Evolutionary conservation across 2,329 filamentous ascomycete species (phyloP), one percentile per base, ranked within the genome.

Genomic region (Elsinoe arachidis): DNA sequence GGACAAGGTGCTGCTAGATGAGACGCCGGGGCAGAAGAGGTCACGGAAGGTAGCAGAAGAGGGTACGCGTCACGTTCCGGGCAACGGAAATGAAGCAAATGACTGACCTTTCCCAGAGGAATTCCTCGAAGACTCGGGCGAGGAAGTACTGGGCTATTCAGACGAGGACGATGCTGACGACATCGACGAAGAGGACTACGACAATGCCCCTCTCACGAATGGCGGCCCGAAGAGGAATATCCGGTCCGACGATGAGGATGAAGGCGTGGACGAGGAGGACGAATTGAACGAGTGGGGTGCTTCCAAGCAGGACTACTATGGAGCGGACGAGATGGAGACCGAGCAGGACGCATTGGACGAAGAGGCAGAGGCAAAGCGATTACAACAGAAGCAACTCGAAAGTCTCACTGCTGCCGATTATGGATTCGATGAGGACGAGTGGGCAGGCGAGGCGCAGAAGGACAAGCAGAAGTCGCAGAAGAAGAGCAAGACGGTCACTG

Each of bases 391-490:
- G 78, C 92, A 93, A 68, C 73, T 97, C 21, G 80, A 90, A 64
- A 85, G 87, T 63, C 93, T 99, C 88, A 82, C 84, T 5, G 91
- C 95, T 63, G 87, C 87, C 38, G 93, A 99, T 69, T 99, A 96
- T 67, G 86, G 90, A 7, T 95, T 97, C 63, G 90, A 97, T 65
- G 88, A 95, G 67, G 80, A 83, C 41, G 90, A 95, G 63, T 97
- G 92, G 93, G 82, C 80, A 23, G 74, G 78, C 14, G 72, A 74
- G 61, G 62, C 70, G 38, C 72, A 63, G 15, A 63, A 65, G 3
- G 69, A 74, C 2, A 76, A 76, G 14, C 75, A 77, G 19, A 75
- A 74, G 1, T 74, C 68, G 6, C 76, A 76, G 52, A 59, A 76
- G 33, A 65, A 69, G 58, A 60, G 62, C 5, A 68, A 70, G 21